Evolutionary conservation across 805 yeast species (phyloP).

Genomic region (Teunomyces pallodes): DNA sequence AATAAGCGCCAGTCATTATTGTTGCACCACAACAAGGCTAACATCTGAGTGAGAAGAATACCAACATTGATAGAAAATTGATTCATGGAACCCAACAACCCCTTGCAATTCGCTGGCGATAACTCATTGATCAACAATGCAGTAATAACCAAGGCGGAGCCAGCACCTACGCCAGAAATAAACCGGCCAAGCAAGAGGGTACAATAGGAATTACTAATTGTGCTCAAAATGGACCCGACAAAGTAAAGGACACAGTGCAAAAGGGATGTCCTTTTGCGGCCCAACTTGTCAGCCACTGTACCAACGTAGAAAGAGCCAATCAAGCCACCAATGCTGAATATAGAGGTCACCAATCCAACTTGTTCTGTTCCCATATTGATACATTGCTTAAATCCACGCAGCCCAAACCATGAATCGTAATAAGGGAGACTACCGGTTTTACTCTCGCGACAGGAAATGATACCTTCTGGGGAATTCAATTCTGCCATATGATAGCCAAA

Average conservation of each 20-base stretch:
- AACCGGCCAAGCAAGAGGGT: conserved; percentile 65
- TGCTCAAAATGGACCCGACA: conserved; percentile 63
- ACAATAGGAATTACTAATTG: conserved; percentile 42
- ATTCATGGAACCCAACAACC: conserved; percentile 83
- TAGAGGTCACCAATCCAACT: conserved; percentile 72
- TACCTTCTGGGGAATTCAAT: conserved; percentile 81
- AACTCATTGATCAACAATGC: conserved; percentile 82
- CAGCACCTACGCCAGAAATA: conserved; percentile 82
- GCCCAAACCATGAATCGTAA: conserved; percentile 39
- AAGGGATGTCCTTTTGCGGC: conserved; percentile 56
- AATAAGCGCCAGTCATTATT: conserved; percentile 70
- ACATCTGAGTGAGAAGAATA: conserved; percentile 71
- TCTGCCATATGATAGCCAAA: conserved; percentile 96
- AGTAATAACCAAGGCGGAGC: conserved; percentile 79
- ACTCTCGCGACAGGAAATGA: conserved; percentile 53
- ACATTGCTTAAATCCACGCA: conserved; percentile 46
- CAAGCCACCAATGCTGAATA: conserved; percentile 82
- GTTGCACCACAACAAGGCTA: conserved; percentile 69
- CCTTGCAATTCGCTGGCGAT: conserved; percentile 65
- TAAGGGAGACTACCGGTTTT: conserved; percentile 33
- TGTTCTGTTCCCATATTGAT: conserved; percentile 54
- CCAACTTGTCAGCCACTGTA: conserved; percentile 57
- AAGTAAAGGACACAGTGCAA: conserved; percentile 51
- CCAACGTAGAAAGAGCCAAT: conserved; percentile 73
- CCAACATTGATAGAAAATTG: conserved; percentile 87